Evolutionary conservation across 1,139 yeast genomes (phyloP).

Genomic region (Kodamaea arcana): DNA sequence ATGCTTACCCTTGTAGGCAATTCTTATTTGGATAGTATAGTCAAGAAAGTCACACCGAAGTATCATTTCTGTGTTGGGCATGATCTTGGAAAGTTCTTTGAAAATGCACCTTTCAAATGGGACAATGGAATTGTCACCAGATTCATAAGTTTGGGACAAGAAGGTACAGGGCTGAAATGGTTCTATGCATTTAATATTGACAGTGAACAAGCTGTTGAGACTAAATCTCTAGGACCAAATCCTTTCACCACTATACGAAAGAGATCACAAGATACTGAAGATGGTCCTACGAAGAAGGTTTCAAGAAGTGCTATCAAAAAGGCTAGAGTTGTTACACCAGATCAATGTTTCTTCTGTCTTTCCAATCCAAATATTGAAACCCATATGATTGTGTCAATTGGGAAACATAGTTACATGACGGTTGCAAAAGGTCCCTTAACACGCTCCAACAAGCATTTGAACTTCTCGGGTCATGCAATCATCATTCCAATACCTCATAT

Average conservation of each 20-base stretch:
- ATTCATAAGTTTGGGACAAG: slow-evolving; percentile 60
- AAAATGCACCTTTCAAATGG: slow-evolving; percentile 60
- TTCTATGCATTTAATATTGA: slow-evolving; percentile 62
- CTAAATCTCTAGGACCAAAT: slow-evolving; percentile 23
- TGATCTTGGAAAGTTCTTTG: slow-evolving; percentile 47
- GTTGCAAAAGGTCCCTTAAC: slow-evolving; percentile 87
- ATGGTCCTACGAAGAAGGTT: neutral
- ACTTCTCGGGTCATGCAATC: slow-evolving; percentile 78
- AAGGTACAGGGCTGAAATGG: slow-evolving; percentile 61
- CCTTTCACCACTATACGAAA: slow-evolving; percentile 28
- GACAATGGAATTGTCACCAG: slow-evolving; percentile 41
- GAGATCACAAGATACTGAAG: neutral
- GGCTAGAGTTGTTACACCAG: slow-evolving; percentile 29
- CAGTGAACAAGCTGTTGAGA: slow-evolving; percentile 11
- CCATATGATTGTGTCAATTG: slow-evolving; percentile 78
- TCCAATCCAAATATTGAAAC: slow-evolving; percentile 75
- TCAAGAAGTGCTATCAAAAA: neutral
- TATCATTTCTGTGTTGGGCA: slow-evolving; percentile 63
- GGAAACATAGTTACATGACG: slow-evolving; percentile 62
- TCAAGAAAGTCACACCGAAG: slow-evolving; percentile 46
- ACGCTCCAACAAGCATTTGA: slow-evolving; percentile 36
- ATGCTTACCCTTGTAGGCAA: slow-evolving; percentile 36
- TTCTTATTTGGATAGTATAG: slow-evolving; percentile 42
- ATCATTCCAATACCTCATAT: slow-evolving; percentile 79
- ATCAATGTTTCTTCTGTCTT: slow-evolving; percentile 76